Evolutionary conservation across 1,139 yeast genomes (phyloP).

Genomic region (Candida pseudoviswanathii): DNA sequence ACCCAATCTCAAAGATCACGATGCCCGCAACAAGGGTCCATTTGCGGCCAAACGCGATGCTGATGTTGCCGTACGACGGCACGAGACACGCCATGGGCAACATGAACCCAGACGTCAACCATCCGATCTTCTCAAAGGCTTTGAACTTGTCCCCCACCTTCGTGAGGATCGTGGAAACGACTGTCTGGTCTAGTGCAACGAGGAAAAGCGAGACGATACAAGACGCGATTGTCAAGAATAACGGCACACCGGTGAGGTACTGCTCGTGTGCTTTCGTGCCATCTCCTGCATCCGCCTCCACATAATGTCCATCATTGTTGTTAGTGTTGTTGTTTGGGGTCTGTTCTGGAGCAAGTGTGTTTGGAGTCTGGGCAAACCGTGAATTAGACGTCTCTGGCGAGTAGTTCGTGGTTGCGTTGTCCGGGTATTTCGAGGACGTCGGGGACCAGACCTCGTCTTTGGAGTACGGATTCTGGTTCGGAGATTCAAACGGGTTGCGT

Average conservation of each 20-base stretch:
- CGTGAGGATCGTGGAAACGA: conserved; percentile 59
- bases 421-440: background rate
- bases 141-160: conserved; percentile 56
- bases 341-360: no score
- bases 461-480: background rate
- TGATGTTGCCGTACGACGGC: conserved; percentile 62
- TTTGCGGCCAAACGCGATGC: conserved; percentile 65
- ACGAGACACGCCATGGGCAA: conserved; percentile 61
- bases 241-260: conserved; percentile 43
- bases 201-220: conserved; percentile 55
- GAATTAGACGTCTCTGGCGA: conserved; percentile 2
- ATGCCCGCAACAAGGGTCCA: conserved; percentile 50
- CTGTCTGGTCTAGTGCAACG: conserved; percentile 70
- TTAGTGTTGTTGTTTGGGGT: background rate
- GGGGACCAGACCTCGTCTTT: background rate
- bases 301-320: conserved; percentile 20
- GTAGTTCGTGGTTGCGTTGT: background rate
- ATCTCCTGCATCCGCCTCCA: conserved; percentile 57
- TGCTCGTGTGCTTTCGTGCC: conserved; percentile 55
- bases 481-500: background rate
- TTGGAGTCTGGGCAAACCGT: background rate
- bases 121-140: conserved; percentile 56
- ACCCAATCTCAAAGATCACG: conserved; percentile 61
- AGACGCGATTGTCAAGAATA: conserved; percentile 45
- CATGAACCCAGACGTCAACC: conserved; percentile 64